A percentile compares a stretch with the other conserved stretches of the same genome.
Conservation (phyloP, 1,139 yeast species). For the Lodderomyces jiufengensis region DNA sequence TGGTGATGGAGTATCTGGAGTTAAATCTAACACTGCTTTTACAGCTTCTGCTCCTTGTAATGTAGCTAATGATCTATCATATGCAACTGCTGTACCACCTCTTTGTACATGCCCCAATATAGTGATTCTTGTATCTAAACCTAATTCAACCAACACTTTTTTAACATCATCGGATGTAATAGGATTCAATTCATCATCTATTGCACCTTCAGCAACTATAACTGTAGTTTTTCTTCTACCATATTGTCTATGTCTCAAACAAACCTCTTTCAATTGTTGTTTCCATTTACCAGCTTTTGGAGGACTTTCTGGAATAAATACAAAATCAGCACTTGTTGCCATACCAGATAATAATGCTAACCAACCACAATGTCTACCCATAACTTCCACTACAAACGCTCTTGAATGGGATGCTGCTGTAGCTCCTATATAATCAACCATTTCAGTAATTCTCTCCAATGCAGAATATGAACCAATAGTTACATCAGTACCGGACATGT, state of each 20-base stretch:
- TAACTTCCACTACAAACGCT: constrained; percentile 96
- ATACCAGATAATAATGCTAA: constrained; percentile 94
- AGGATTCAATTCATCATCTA: constrained; percentile 76
- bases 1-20: constrained; percentile 92
- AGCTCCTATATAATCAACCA: constrained; percentile 93
- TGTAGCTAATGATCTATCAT: constrained; percentile 86
- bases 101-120: constrained; percentile 97
- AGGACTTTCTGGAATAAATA: constrained; percentile 89
- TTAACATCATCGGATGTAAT: constrained; percentile 78
- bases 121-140: constrained; percentile 91
- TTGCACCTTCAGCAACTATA: constrained; percentile 97
- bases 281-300: constrained; percentile 69
- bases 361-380: constrained; percentile 99
- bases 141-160: constrained; percentile 73
- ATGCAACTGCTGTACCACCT: constrained; percentile 97
- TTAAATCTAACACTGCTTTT: constrained; percentile 80
- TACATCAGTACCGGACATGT: constrained; percentile 94
- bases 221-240: constrained; percentile 95
- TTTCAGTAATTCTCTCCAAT: constrained; percentile 86
- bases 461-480: constrained; percentile 97
- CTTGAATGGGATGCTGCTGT: constrained; percentile 96
- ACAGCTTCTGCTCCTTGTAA: constrained; percentile 98
- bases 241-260: constrained; percentile 70
- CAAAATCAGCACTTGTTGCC: constrained; percentile 92
- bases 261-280: constrained; percentile 67